These are phyloP conservation scores for Podaxis sp. DNA, from an alignment of 768 basidiomycete species.

Conservation along the genomic window DNA sequence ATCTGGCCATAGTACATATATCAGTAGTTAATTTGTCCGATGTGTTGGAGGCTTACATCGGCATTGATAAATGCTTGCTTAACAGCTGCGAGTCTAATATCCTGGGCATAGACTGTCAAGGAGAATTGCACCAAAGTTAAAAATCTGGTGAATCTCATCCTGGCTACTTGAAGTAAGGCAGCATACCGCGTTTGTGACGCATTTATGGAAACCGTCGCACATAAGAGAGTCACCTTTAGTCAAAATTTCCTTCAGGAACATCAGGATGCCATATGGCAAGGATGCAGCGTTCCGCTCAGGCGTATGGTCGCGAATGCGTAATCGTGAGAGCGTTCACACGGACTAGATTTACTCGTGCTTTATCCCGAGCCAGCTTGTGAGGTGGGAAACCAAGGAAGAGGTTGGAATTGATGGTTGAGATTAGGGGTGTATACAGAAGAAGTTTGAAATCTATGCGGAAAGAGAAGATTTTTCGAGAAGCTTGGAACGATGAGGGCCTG, in stretches of 20 bases:
- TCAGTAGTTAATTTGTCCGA: background rate
- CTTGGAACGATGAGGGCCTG: background rate
- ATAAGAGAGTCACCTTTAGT: background rate
- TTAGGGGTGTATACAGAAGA: background rate
- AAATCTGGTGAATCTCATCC: slow-evolving; percentile 2
- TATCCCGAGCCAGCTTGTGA: background rate
- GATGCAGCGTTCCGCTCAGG: background rate
- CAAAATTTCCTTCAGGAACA: background rate
- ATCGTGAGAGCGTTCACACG: background rate
- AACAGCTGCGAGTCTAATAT: slow-evolving; percentile 23
- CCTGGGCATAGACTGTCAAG: slow-evolving; percentile 20
- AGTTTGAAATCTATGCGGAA: background rate
- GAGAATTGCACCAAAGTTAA: background rate
- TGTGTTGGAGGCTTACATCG: slow-evolving; percentile 18
- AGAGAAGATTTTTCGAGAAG: background rate
- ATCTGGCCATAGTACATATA: slow-evolving; percentile 19
- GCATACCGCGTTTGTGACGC: background rate
- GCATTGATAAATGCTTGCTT: slow-evolving; percentile 25
- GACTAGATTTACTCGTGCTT: background rate
- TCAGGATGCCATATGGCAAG: background rate
- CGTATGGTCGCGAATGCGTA: background rate
- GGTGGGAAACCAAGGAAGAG: background rate
- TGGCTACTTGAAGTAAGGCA: background rate
- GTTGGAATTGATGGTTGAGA: background rate
- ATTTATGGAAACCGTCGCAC: background rate